Conservation (phyloP, 1,284 basidiomycete species). For the Apiotrichum domesticum region DNA sequence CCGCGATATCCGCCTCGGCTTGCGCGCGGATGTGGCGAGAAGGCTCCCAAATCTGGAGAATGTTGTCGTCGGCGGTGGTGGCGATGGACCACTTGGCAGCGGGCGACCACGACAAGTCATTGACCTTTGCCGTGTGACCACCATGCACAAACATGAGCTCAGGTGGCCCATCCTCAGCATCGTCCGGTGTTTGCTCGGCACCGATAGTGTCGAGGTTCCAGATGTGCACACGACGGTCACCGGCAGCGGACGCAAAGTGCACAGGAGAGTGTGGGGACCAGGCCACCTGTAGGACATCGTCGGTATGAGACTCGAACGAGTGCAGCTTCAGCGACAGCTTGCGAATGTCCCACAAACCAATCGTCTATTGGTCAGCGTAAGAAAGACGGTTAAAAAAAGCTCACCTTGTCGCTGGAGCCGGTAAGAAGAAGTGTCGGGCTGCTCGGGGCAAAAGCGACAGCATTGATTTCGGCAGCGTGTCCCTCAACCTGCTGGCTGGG, state of each 20-base stretch:
- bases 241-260: slow-evolving; percentile 85
- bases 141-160: slow-evolving; percentile 90
- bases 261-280: slow-evolving; percentile 93
- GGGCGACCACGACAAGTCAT: slow-evolving; percentile 48
- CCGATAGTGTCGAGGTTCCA: slow-evolving; percentile 95
- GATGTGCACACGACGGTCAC: slow-evolving; percentile 86
- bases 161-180: slow-evolving; percentile 92
- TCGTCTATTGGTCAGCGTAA: slow-evolving; percentile 52
- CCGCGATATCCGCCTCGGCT: slow-evolving; percentile 39
- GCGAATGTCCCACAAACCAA: slow-evolving; percentile 83
- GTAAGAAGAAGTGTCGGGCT: slow-evolving; percentile 81
- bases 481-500: slow-evolving; percentile 72
- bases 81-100: slow-evolving; percentile 47
- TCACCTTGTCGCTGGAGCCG: slow-evolving; percentile 76
- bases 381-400: too few relatives aligned
- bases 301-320: slow-evolving; percentile 85
- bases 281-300: slow-evolving; percentile 86
- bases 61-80: slow-evolving; percentile 52
- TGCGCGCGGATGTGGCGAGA: slow-evolving; percentile 48
- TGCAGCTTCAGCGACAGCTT: slow-evolving; percentile 76
- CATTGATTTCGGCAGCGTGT: slow-evolving; percentile 84
- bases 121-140: slow-evolving; percentile 52
- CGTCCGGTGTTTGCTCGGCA: slow-evolving; percentile 92
- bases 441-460: slow-evolving; percentile 83
- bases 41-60: slow-evolving; percentile 48